Base-by-base conservation (phyloP, 805 yeast species). In the Yarrowia bubula region DNA sequence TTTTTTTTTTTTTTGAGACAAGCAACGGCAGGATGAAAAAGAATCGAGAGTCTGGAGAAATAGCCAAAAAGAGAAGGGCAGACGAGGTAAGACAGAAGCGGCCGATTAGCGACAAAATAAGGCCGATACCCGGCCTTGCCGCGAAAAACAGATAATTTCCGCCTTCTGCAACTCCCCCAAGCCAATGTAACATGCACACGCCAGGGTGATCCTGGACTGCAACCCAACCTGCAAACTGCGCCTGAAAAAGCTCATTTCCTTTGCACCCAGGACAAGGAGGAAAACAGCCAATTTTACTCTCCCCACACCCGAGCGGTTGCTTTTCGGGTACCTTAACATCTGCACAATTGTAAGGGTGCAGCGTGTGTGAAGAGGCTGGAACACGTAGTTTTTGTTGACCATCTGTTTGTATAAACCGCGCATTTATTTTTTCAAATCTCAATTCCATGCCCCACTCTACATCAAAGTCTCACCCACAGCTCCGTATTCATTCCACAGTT, bases 281-380 rank as follows among this genome's bases (percentile, higher is more conserved):
- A 22, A 42, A 41, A 11, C 43, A 18, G 22, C 8, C 8, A 9
- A 15, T 13, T 22, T 4, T 15, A 13, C 47, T 9, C 10, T 22
- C 32, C 33, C 47, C 17, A 4, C 50, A 8, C 38, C 17, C 55
- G 17, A 48, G 32, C 32, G 55, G 55, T 41, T 35, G 55, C 55
- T 33, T 35, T 33, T 17, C 55, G 55, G 55, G 55, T 48, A 48
- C 55, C 55, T 48, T 33, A 48, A 35, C 41, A 48, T 11, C 55
- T 48, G 55, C 55, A 48, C 41, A 41, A 13, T 2, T n/a, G 15
- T 11, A 13, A 4, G 35, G 55, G 18, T 48, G 55, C 55, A 48
- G 55, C 55, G 41, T 22, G 4, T 22, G 28, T 22, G 28, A 22
- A 22, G 28, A 22, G 28, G 28, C 28, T 22, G 28, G 28, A 3